Percentiles rank a stretch among this genome's conserved stretches.
phyloP scores from a whole-genome alignment of 169 alveolate species.

The Plasmodium billcollinsi region DNA sequence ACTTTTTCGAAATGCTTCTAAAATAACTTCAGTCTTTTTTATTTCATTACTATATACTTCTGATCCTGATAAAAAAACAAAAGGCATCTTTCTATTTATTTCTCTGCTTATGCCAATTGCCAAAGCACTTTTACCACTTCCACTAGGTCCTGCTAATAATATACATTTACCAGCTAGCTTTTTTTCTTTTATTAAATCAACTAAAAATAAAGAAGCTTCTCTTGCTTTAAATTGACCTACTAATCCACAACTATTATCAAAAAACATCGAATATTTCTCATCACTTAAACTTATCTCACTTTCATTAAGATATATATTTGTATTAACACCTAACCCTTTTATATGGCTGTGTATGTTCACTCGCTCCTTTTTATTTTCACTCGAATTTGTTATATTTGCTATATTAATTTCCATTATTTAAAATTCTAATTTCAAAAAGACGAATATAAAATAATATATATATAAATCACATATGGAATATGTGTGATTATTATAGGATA shows the following conservation, averaged over 20 bases:
- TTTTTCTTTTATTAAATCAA: conserved; percentile 97
- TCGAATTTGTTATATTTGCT: conserved; percentile 23
- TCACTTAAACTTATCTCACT: conserved; percentile 74
- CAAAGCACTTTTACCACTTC: conserved; percentile 99
- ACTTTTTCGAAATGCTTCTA: conserved; percentile 99
- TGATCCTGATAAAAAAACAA: conserved; percentile 99
- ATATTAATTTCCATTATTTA: conserved; percentile 46
- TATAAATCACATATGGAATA: neutral
- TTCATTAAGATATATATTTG: conserved; percentile 81
- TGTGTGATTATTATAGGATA: too few relatives aligned
- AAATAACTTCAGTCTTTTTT: conserved; percentile 98
- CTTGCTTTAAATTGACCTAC: conserved; percentile 99
- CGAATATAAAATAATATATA: conserved; percentile 1
- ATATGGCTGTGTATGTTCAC: conserved; percentile 99
- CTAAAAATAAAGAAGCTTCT: conserved; percentile 99
- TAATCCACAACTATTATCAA: conserved; percentile 92
- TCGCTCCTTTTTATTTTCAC: conserved; percentile 85
- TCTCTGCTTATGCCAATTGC: conserved; percentile 99
- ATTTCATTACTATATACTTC: conserved; percentile 99
- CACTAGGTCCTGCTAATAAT: conserved; percentile 96
- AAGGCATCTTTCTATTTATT: conserved; percentile 99
- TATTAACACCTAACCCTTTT: conserved; percentile 98
- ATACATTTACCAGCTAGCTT: conserved; percentile 97
- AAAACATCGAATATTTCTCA: conserved; percentile 76
- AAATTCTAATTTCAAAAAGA: neutral